Percentiles rank a stretch among this genome's conserved stretches.
phyloP scores from a whole-genome alignment of 2,329 filamentous ascomycete species.

The Stachybotrys echinatus region DNA sequence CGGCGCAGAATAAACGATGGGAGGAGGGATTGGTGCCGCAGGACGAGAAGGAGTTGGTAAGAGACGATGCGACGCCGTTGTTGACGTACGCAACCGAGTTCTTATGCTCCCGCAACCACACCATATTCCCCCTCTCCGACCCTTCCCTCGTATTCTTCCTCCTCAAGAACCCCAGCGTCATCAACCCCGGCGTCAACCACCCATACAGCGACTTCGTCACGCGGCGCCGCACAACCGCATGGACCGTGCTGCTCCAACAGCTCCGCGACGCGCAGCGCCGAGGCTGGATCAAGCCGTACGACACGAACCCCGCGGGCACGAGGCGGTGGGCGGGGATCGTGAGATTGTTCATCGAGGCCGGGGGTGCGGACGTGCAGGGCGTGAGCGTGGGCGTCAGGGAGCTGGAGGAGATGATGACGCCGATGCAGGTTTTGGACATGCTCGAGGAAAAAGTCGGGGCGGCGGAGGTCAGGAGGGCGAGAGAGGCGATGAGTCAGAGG shows the following conservation, averaged over 20 bases:
- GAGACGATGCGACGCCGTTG: slow-evolving; percentile 18
- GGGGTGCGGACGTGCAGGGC: slow-evolving; percentile 17
- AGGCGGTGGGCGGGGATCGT: slow-evolving; percentile 22
- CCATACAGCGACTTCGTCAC: slow-evolving; percentile 16
- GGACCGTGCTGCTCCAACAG: slow-evolving; percentile 22
- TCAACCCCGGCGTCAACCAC: slow-evolving; percentile 13
- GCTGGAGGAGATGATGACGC: no score
- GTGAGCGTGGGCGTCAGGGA: no score
- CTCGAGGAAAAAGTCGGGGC: no score
- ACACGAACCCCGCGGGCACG: slow-evolving; percentile 18
- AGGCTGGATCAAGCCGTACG: slow-evolving; percentile 23
- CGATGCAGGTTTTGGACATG: no score
- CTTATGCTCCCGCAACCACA: slow-evolving; percentile 25
- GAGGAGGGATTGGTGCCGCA: no score
- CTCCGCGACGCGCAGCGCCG: slow-evolving; percentile 22
- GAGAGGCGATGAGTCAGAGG: no score
- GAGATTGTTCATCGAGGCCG: slow-evolving; percentile 16
- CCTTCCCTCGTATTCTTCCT: slow-evolving; percentile 19
- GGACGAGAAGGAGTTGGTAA: slow-evolving; percentile 1
- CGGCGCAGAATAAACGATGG: no score
- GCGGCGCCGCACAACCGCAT: slow-evolving; percentile 15
- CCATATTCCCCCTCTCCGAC: slow-evolving; percentile 26
- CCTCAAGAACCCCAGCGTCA: slow-evolving; percentile 8
- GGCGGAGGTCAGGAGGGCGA: no score
- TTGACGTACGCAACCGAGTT: slow-evolving; percentile 26